Evolutionary conservation across 2,329 filamentous ascomycete species (phyloP).

Genomic region (Cytospora mali): DNA sequence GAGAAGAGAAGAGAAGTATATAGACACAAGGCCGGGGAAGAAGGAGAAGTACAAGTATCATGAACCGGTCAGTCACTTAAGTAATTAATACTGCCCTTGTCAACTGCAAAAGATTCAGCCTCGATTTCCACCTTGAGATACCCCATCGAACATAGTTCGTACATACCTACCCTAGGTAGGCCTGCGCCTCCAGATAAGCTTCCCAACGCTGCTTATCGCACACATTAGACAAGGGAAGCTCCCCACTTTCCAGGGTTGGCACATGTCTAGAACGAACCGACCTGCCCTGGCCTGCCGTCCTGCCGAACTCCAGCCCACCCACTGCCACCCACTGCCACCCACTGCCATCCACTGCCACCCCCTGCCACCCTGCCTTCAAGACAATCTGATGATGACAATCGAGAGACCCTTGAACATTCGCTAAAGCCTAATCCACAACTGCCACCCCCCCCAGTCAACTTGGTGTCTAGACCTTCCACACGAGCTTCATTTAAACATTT

Average conservation of each 20-base stretch:
- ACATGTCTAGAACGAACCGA: constrained; percentile 3
- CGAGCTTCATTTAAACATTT: neutral
- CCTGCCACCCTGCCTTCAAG: no score
- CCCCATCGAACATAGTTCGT: no score
- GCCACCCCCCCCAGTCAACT: neutral
- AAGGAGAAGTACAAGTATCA: no score
- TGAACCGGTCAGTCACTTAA: no score
- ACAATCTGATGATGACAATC: neutral
- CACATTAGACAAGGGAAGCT: neutral
- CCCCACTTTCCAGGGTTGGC: constrained; percentile 18
- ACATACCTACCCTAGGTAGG: no score
- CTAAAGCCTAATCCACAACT: neutral
- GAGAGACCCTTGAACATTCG: neutral
- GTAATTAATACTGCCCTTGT: neutral
- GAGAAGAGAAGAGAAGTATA: neutral
- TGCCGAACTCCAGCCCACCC: no score
- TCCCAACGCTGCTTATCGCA: neutral
- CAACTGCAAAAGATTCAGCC: constrained; percentile 13
- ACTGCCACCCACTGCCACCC: constrained; percentile 11
- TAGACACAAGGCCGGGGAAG: no score
- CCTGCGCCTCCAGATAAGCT: neutral
- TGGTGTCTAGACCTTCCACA: neutral
- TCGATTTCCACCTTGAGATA: neutral
- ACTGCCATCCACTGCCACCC: no score
- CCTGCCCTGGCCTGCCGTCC: neutral